phyloP scores from a whole-genome alignment of 306 rosid species.

The Chamaecrista fasciculata region DNA sequence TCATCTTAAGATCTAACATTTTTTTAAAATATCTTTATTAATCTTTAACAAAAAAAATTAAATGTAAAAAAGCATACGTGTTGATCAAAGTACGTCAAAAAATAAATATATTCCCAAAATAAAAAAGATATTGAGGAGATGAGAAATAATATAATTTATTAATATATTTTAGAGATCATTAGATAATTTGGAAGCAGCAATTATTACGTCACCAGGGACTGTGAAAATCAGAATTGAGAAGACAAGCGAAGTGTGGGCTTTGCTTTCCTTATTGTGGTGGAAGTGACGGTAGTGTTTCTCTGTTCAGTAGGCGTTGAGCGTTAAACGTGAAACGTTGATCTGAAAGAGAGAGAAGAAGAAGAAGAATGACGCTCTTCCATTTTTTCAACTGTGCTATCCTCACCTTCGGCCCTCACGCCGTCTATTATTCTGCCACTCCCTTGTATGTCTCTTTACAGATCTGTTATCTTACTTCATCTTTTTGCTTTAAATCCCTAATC shows the following conservation, averaged over 20 bases:
- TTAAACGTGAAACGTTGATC: no score
- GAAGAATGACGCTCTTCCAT: conserved; percentile 89
- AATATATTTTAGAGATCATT: no score
- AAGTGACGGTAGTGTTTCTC: neutral
- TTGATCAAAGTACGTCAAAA: no score
- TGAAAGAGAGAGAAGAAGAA: neutral
- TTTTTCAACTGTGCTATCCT: conserved; percentile 98
- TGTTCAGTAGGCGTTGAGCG: neutral
- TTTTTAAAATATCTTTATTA: no score
- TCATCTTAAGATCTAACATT: no score
- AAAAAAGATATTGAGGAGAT: no score
- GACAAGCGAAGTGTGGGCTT: no score
- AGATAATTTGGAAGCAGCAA: neutral
- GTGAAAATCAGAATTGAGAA: no score
- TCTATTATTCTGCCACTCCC: conserved; percentile 95
- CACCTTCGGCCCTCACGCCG: conserved; percentile 99
- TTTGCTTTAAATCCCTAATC: neutral
- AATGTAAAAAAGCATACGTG: no score
- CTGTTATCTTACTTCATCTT: neutral
- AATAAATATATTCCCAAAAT: no score
- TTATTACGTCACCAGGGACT: conserved; percentile 15
- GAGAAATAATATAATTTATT: no score
- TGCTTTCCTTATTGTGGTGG: neutral
- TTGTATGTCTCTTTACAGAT: conserved; percentile 40
- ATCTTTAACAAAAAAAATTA: no score